Evolutionary conservation across 495 filamentous ascomycete species (phyloP), one percentile per base, ranked within the genome.

Genomic region (Amphirosellinia nigrospora): DNA sequence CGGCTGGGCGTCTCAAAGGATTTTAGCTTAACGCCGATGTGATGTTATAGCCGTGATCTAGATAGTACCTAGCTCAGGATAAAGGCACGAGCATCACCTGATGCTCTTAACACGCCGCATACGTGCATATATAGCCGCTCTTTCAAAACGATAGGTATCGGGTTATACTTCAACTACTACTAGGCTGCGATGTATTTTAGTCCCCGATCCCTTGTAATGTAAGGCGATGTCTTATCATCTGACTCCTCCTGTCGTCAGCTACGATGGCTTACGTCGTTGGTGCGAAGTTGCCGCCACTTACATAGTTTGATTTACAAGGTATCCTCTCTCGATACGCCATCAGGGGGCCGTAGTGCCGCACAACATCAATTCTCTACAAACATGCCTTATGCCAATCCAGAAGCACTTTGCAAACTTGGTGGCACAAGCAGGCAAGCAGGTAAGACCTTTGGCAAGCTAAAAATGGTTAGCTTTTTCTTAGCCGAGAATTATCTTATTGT

Each of bases 1-100:
- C 66, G 66, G 58, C 66, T 16, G 53, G 66, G 66, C 34, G 66
- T 69, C 5, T 39, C 2, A 3, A 32, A 50, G 66, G 58, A 62
- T 26, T 68, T 62, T 43, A 58, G 64, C 66, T 62, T 52, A 69
- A 43, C 56, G 11, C 66, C 66, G 66, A 53, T 28, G 0, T 0
- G 0, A 41, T 28, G 36, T 28, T 39, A 39, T 39, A 61, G 58
- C 45, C 63, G 63, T 39, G 30, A 26, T 34, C 46, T 48, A 50
- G 23, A 50, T 41, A 23, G 21, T 23, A 36, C 34, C 34, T 26
- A 23, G 4, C 3, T 23, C n/a, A n/a, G 41, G 56, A 36, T 23
- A 41, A 7, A 26, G 10, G 9, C 26, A 26, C 13, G 26, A 23
- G 50, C 50, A 53, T 26, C 50, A 53, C 23, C 23, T 26, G n/a